Evolutionary conservation across 2,329 filamentous ascomycete genomes (phyloP).

Genomic region (Microcyclospora pomicola): DNA sequence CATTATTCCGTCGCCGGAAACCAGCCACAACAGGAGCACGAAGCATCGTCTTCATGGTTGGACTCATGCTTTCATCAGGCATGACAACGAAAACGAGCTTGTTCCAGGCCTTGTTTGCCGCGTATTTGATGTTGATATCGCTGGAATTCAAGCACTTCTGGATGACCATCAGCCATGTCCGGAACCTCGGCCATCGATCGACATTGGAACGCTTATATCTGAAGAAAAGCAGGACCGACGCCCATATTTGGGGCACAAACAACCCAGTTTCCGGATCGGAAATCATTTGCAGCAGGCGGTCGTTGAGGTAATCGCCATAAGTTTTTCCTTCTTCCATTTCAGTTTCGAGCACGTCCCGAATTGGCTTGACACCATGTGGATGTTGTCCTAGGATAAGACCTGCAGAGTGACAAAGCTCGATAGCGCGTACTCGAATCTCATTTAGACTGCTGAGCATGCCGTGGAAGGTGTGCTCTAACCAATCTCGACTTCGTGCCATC

Average conservation of each 20-base stretch:
- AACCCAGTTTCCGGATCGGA: constrained; percentile 43
- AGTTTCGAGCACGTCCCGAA: constrained; percentile 48
- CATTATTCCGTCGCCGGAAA: constrained; percentile 49
- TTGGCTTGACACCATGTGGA: constrained; percentile 49
- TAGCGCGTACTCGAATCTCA: constrained; percentile 62
- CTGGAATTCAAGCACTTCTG: constrained; percentile 73
- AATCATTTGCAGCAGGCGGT: constrained; percentile 55
- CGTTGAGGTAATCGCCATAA: constrained; percentile 56
- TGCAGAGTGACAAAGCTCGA: constrained; percentile 58
- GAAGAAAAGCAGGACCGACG: constrained; percentile 64
- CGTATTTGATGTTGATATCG: constrained; percentile 54
- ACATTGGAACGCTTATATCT: constrained; percentile 46
- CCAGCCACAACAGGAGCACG: constrained; percentile 56
- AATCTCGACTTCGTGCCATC: constrained; percentile 53
- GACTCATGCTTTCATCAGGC: constrained; percentile 44
- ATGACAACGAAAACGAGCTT: constrained; percentile 64
- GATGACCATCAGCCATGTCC: constrained; percentile 65
- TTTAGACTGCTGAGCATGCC: constrained; percentile 67
- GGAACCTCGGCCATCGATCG: constrained; percentile 52
- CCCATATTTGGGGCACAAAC: constrained; percentile 80
- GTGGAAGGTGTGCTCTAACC: constrained; percentile 70
- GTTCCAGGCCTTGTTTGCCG: constrained; percentile 77
- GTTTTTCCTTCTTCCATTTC: constrained; percentile 39
- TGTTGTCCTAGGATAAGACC: constrained; percentile 57
- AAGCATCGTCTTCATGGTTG: constrained; percentile 47